phyloP scores from a whole-genome alignment of 495 filamentous ascomycete genomes.

The Xylaria curta region DNA sequence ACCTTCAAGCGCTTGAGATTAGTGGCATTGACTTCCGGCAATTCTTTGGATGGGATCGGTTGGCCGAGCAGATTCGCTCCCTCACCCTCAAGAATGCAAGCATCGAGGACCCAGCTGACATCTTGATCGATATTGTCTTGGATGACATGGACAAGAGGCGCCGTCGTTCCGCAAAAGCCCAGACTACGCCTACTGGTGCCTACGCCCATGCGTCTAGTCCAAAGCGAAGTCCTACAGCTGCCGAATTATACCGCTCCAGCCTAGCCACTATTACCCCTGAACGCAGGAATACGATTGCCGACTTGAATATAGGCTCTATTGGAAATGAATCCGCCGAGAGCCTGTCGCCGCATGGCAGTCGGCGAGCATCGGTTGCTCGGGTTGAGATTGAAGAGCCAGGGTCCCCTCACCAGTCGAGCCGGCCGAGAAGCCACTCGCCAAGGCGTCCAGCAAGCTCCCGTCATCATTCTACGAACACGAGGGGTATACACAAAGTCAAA shows the following conservation, averaged over 20 bases:
- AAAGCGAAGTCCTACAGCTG: slow-evolving; percentile 59
- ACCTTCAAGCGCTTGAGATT: slow-evolving; percentile 89
- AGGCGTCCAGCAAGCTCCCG: slow-evolving; percentile 74
- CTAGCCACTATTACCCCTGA: slow-evolving; percentile 72
- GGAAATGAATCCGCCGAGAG: slow-evolving; percentile 50
- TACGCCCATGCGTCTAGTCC: slow-evolving; percentile 69
- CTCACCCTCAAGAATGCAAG: slow-evolving; percentile 87
- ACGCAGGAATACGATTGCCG: slow-evolving; percentile 52
- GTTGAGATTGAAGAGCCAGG: slow-evolving; percentile 48
- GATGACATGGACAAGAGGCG: slow-evolving; percentile 95
- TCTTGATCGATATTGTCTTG: slow-evolving; percentile 89
- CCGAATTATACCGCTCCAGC: slow-evolving; percentile 63
- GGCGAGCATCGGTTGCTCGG: slow-evolving; percentile 48
- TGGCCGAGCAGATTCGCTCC: slow-evolving; percentile 89
- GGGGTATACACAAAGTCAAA: slow-evolving; percentile 71
- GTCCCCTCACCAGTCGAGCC: slow-evolving; percentile 49
- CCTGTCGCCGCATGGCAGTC: slow-evolving; percentile 39
- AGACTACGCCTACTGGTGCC: slow-evolving; percentile 73
- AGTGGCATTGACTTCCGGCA: slow-evolving; percentile 95
- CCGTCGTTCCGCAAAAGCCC: slow-evolving; percentile 82
- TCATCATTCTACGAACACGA: slow-evolving; percentile 67
- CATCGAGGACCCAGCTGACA: slow-evolving; percentile 87
- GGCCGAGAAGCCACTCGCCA: slow-evolving; percentile 79
- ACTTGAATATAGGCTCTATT: slow-evolving; percentile 53
- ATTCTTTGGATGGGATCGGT: slow-evolving; percentile 94